Percentiles rank a stretch among this genome's conserved stretches.
phyloP scores from a whole-genome alignment of 352 stramenopile species.

The Phytopythium oedochilum region DNA sequence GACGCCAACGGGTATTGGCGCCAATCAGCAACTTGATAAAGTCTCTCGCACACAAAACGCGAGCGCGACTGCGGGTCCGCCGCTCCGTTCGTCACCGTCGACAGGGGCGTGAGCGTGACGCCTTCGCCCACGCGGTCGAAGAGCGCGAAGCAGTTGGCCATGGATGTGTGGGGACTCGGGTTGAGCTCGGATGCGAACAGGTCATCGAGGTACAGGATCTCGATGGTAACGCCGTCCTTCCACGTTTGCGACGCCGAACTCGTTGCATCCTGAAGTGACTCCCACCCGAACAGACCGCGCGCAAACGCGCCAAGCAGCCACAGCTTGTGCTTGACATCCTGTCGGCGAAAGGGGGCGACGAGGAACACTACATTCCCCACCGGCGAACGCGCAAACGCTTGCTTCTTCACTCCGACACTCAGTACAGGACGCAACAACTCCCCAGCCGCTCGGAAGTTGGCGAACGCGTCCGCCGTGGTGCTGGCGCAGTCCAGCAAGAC shows the following conservation, averaged over 20 bases:
- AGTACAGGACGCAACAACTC: constrained; percentile 50
- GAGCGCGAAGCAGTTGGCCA: constrained; percentile 54
- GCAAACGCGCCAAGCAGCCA: constrained; percentile 65
- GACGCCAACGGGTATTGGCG: constrained; percentile 6
- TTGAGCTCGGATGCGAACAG: constrained; percentile 63
- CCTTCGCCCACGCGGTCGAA: constrained; percentile 69
- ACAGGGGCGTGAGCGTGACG: constrained; percentile 39
- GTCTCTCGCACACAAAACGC: constrained; percentile 50
- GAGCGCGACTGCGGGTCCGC: constrained; percentile 7
- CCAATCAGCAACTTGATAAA: constrained; percentile 60
- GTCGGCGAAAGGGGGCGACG: constrained; percentile 56
- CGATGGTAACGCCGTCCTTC: constrained; percentile 56
- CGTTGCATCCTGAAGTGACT: constrained; percentile 3
- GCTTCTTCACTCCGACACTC: constrained; percentile 41
- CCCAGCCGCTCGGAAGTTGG: constrained; percentile 54
- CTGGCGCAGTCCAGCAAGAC: constrained; percentile 56
- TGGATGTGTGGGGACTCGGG: constrained; percentile 46
- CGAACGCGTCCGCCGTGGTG: constrained; percentile 48
- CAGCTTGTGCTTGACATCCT: constrained; percentile 68
- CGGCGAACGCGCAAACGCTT: constrained; percentile 56
- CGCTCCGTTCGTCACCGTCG: neutral
- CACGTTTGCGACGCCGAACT: constrained; percentile 17
- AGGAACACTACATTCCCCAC: constrained; percentile 69
- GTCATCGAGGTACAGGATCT: constrained; percentile 70
- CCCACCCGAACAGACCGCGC: constrained; percentile 45